phyloP scores from a whole-genome alignment of 306 rosid genomes.

The Oxytropis ochrocephala region DNA sequence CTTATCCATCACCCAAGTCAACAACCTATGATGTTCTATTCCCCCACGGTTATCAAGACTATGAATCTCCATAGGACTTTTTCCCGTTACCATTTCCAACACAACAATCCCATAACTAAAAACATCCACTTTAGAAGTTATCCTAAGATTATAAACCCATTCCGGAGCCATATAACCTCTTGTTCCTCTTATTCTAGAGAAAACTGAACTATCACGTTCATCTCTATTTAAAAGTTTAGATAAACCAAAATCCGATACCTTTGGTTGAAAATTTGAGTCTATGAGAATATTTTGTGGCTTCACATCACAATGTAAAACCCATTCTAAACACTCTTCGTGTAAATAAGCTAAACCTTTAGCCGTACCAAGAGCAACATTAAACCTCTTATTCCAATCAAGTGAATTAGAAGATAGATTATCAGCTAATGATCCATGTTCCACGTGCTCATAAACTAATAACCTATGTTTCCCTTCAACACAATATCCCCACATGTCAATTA shows the following conservation, averaged over 20 bases:
- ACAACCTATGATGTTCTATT: conserved; percentile 28
- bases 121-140: conserved; percentile 71
- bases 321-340: conserved; percentile 74
- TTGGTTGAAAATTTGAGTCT: conserved; percentile 39
- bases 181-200: conserved; percentile 60
- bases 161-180: conserved; percentile 75
- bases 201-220: conserved; percentile 19
- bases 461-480: conserved; percentile 59
- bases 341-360: conserved; percentile 68
- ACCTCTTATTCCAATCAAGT: conserved; percentile 53
- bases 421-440: conserved; percentile 55
- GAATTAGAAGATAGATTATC: conserved; percentile 19
- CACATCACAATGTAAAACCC: conserved; percentile 74
- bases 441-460: conserved; percentile 51
- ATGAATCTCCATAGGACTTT: conserved; percentile 26
- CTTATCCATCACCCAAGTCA: conserved; percentile 38
- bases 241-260: conserved; percentile 65
- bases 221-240: conserved; percentile 48
- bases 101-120: conserved; percentile 61
- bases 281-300: conserved; percentile 66
- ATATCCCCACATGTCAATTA: conserved; percentile 75
- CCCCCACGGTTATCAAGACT: background rate
- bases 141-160: conserved; percentile 52
- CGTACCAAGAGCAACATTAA: conserved; percentile 52
- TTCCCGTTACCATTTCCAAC: conserved; percentile 60